Evolutionary conservation across 495 filamentous ascomycete species (phyloP).

Genomic region (Annulohypoxylon stygium): DNA sequence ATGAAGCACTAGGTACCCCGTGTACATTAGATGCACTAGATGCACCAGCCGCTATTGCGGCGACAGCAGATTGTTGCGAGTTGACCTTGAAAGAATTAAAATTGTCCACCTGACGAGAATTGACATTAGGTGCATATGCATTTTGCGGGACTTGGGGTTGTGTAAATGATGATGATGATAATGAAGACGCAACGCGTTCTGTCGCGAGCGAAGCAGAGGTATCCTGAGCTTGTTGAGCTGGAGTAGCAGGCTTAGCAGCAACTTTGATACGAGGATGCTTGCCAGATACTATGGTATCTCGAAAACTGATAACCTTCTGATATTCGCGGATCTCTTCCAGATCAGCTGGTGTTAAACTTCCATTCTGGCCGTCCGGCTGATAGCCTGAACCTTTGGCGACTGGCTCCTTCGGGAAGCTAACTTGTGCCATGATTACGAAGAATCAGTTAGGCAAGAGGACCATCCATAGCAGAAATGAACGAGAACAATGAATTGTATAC

Average conservation of each 20-base stretch:
- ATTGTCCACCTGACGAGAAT: slow-evolving; percentile 52
- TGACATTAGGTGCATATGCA: slow-evolving; percentile 44
- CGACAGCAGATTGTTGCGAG: slow-evolving; percentile 48
- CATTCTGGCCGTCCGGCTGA: slow-evolving; percentile 34
- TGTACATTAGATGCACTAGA: background rate
- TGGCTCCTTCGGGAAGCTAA: slow-evolving; percentile 31
- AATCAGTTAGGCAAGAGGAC: slow-evolving; percentile 27
- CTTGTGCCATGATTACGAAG: slow-evolving; percentile 44
- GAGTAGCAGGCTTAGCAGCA: slow-evolving; percentile 50
- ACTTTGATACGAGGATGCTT: slow-evolving; percentile 78
- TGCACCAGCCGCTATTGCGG: slow-evolving; percentile 46
- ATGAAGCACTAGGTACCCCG: background rate
- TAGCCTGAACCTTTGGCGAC: slow-evolving; percentile 30
- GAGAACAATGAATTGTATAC: slow-evolving; percentile 20
- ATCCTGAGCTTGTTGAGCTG: slow-evolving; percentile 54
- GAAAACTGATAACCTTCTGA: slow-evolving; percentile 80
- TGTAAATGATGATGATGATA: slow-evolving; percentile 46
- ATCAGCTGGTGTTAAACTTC: slow-evolving; percentile 46
- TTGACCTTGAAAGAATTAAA: slow-evolving; percentile 57
- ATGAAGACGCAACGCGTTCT: slow-evolving; percentile 49
- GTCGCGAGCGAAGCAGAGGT: slow-evolving; percentile 22
- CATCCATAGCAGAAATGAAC: slow-evolving; percentile 25
- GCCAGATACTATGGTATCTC: slow-evolving; percentile 80
- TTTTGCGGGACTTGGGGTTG: slow-evolving; percentile 27
- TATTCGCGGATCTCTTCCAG: slow-evolving; percentile 67